Base-by-base conservation (phyloP, 2,329 filamentous ascomycete genomes). In the Sphaceloma murrayae region DNA sequence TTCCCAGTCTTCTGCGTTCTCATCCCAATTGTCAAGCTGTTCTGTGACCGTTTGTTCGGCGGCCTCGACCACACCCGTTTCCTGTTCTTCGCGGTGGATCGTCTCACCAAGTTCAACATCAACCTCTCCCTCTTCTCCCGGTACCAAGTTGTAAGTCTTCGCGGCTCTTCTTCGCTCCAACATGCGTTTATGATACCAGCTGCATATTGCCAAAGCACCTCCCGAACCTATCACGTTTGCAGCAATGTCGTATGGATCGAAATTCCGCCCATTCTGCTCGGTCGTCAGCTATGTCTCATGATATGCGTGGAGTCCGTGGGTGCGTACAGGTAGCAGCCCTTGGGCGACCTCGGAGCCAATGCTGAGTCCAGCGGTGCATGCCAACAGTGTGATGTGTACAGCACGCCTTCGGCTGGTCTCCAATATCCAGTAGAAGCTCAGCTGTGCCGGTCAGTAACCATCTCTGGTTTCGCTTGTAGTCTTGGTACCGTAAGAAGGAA, bases 101-200 rank as follows among this genome's bases (percentile, higher is more conserved):
- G 65, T 68, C 50, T 80, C 77, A 1, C 84, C 86, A 5, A 94
- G 73, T 65, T 94, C 88, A 10, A 94, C 63, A 60, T 94, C 84
- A 10, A 62, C 63, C 9, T 67, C 72, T 2, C 61, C 63, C 1
- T 55, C 65, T 10, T 76, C 75, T 19, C 77, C 78, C 0, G 82
- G 75, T 4, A 93, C 74, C 5, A 75, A 72, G 43, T 75, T 73
- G 57, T 93, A 93, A 42, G 76, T 75, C 57, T 83, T 83, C 45
- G 77, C 77, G 56, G 77, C 70, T 48, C 88, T 75, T 60, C 83
- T 85, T 50, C 91, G 75, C 63, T 96, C 89, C 29, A 96, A 69
- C 87, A 96, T 96, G 48, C 91, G 81, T 58, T 84, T 82, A 65
- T 98, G 91, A 61, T 98, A 98, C 83, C 85, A 89, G 46, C 78